Percentiles rank a stretch among this genome's conserved stretches.
phyloP scores from a whole-genome alignment of 352 stramenopile species.

The Peronospora farinosa region DNA sequence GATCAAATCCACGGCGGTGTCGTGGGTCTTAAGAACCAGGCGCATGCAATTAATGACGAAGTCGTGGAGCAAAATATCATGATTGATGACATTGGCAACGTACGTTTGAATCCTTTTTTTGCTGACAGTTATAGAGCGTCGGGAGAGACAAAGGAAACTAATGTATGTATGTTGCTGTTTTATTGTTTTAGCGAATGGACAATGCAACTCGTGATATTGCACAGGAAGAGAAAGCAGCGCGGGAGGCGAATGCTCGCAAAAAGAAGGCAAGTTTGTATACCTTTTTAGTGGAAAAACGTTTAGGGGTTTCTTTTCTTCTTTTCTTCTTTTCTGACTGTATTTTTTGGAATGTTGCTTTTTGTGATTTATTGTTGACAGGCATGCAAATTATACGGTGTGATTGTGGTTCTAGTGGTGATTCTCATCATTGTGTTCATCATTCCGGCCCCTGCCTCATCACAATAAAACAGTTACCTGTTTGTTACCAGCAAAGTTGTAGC shows the following conservation, averaged over 20 bases:
- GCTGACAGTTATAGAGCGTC: neutral
- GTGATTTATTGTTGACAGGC: slow-evolving; percentile 17
- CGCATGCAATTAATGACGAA: slow-evolving; percentile 78
- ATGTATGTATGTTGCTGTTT: slow-evolving; percentile 10
- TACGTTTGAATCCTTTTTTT: slow-evolving; percentile 28
- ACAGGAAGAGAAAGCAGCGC: slow-evolving; percentile 48
- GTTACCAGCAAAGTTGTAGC: neutral
- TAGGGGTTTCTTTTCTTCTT: too few relatives aligned
- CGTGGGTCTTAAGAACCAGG: slow-evolving; percentile 75
- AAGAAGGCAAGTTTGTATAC: slow-evolving; percentile 52
- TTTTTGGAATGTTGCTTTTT: slow-evolving; percentile 1
- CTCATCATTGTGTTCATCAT: slow-evolving; percentile 57
- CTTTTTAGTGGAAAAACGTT: too few relatives aligned
- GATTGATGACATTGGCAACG: slow-evolving; percentile 70
- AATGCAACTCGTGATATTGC: slow-evolving; percentile 52
- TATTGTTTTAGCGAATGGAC: slow-evolving; percentile 51
- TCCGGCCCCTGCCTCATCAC: slow-evolving; percentile 7
- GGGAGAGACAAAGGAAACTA: slow-evolving; percentile 9
- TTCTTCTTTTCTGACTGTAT: slow-evolving; percentile 1
- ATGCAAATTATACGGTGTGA: slow-evolving; percentile 71
- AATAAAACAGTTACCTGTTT: slow-evolving; percentile 14
- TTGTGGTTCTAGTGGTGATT: slow-evolving; percentile 57
- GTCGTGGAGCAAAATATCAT: slow-evolving; percentile 78
- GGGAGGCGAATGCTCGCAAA: slow-evolving; percentile 63
- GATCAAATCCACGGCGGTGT: slow-evolving; percentile 77